Base-by-base conservation (phyloP, 257 asterid species). In the Petunia secreta region DNA sequence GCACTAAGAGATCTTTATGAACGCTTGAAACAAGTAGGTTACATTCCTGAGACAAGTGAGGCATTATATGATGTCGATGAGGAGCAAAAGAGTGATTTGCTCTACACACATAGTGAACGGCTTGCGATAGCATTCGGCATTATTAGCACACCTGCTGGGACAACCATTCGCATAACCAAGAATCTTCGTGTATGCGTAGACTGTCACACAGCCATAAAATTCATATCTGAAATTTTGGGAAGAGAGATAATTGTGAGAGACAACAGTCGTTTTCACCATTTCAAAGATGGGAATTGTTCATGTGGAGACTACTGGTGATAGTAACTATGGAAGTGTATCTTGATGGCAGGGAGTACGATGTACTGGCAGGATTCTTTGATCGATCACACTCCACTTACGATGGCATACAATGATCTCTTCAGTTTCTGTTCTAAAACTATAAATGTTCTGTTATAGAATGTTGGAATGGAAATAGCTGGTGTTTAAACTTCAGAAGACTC, bases 241-340 rank as follows among this genome's bases (percentile, higher is more conserved):
- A 85, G 95, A 63, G 92, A 90, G 84, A 88, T 90, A 25, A 84
- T 91, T 80, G 91, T 89, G 58, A 88, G 94, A 80, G 94, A 90
- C 84, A 75, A 82, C 13, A 86, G 80, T 41, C 77, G 94, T 48
- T 91, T 83, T 87, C 97, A 89, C 79, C 90, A 87, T 91, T 89
- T 90, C 73, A 83, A 83, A 85, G 87, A 88, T 80, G 94, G 92
- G 13, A 71, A 78, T 14, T 92, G 97, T 80, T 91, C 92, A 3
- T 91, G 94, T 78, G 90, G 92, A 52, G 93, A 90, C 84, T 91
- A 86, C 66, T 91, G 96, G 94, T 89, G 91, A 89, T 59, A 68
- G 50, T 0, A 77, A 37, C 65, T 46, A 75, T 78, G 34, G 57
- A 36, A 0, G 1, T 73, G 46, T 52, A 13, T 73, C 78, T 36